Conservation (phyloP, 176 grass and related monocot genomes). For the Paspalum notatum region DNA sequence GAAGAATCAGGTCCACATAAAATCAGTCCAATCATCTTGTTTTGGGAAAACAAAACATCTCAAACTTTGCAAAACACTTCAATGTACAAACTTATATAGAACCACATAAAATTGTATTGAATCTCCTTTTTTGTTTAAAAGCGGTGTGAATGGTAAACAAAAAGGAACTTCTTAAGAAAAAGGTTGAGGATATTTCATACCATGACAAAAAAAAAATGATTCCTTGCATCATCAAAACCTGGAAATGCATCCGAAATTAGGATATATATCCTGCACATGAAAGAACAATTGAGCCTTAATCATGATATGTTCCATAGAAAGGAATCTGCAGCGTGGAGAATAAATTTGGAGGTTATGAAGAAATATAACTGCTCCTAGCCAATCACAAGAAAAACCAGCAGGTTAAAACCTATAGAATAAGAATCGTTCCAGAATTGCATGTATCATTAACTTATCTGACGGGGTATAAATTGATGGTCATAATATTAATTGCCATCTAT, state of each 20-base stretch:
- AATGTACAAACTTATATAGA: too few relatives aligned
- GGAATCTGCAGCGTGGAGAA: background rate
- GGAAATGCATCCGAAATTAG: background rate
- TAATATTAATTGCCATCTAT: background rate
- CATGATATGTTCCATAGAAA: background rate
- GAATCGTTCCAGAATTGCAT: background rate
- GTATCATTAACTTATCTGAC: background rate
- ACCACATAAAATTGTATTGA: conserved; percentile 2
- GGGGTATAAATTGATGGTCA: background rate
- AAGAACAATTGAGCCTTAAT: background rate
- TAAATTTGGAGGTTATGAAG: background rate
- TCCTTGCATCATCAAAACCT: background rate
- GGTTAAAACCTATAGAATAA: background rate
- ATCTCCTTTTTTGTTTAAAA: background rate
- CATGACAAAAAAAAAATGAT: background rate
- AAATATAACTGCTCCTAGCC: background rate
- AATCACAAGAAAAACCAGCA: background rate
- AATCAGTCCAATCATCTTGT: background rate
- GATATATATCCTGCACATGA: background rate
- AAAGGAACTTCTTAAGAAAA: background rate
- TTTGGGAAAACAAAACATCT: background rate
- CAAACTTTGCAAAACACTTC: background rate
- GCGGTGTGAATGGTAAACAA: background rate
- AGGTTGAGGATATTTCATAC: background rate
- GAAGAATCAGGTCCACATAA: background rate